phyloP scores from a whole-genome alignment of 306 rosid species.

The Glycine tomentella region DNA sequence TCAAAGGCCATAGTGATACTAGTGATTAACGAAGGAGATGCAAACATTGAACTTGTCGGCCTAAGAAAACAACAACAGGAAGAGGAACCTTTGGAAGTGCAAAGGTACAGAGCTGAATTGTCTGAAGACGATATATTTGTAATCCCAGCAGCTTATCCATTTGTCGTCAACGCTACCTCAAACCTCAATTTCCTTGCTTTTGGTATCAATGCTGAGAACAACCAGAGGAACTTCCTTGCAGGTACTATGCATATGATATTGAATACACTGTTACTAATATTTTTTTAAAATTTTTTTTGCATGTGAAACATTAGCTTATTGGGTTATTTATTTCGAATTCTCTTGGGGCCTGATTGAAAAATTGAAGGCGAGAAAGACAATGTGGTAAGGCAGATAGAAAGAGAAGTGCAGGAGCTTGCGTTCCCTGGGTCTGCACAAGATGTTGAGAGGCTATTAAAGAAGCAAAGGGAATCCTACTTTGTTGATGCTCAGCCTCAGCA shows the following conservation, averaged over 20 bases:
- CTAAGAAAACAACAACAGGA: too few relatives aligned
- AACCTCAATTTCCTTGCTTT: slow-evolving; percentile 41
- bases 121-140: slow-evolving; percentile 28
- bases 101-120: slow-evolving; percentile 29
- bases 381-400: too few relatives aligned
- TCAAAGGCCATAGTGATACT: too few relatives aligned
- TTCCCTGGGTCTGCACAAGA: slow-evolving; percentile 48
- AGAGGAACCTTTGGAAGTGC: background rate
- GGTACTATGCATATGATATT: slow-evolving; percentile 34
- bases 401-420: slow-evolving; percentile 41
- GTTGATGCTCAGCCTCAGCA: slow-evolving; percentile 41
- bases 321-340: too few relatives aligned
- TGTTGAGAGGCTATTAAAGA: slow-evolving; percentile 41
- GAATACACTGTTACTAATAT: too few relatives aligned
- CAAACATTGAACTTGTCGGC: too few relatives aligned
- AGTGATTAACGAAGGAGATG: too few relatives aligned
- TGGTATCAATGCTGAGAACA: slow-evolving; percentile 51
- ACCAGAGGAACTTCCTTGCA: slow-evolving; percentile 55
- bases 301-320: too few relatives aligned
- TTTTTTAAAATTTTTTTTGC: too few relatives aligned
- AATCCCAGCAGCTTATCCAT: slow-evolving; percentile 40
- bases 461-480: slow-evolving; percentile 49
- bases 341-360: too few relatives aligned
- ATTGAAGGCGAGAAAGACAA: too few relatives aligned
- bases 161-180: slow-evolving; percentile 44